These are phyloP conservation scores for Thamnidium elegans DNA, from an alignment of 192 early-diverging fungal genomes.

Conservation along the genomic window DNA sequence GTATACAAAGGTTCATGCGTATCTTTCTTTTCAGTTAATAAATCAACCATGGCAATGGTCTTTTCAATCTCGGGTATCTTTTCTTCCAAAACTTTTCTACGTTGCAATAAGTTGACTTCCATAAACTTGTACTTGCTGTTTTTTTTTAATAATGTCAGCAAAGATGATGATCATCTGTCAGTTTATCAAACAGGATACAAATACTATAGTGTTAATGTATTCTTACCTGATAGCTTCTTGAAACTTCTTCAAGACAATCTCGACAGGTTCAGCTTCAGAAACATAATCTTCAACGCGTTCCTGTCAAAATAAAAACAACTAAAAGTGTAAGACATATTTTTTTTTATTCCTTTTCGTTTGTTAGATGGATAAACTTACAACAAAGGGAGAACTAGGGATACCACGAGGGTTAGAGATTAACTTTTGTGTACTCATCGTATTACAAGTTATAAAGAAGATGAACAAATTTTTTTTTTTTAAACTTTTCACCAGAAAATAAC, in stretches of 20 bases:
- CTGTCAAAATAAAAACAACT: constrained; percentile 34
- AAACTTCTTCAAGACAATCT: constrained; percentile 88
- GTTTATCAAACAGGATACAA: background rate
- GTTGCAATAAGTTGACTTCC: constrained; percentile 87
- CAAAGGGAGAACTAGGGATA: constrained; percentile 94
- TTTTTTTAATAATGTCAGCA: background rate
- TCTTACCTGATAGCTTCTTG: constrained; percentile 81
- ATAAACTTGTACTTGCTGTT: constrained; percentile 96
- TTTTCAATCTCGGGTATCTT: constrained; percentile 98
- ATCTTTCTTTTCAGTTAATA: constrained; percentile 57
- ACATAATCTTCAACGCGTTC: constrained; percentile 90
- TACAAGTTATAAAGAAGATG: background rate
- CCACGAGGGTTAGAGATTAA: constrained; percentile 88
- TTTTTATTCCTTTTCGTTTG: background rate
- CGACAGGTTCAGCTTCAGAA: constrained; percentile 64
- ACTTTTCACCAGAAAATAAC: no score
- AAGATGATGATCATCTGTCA: background rate
- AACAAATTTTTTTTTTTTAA: background rate
- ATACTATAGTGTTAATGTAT: no score
- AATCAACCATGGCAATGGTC: constrained; percentile 84
- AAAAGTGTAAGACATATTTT: background rate
- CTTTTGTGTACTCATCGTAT: constrained; percentile 22
- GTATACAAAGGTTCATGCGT: constrained; percentile 62
- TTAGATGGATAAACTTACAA: constrained; percentile 51
- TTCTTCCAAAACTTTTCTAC: constrained; percentile 76